Base-by-base conservation (phyloP, 805 yeast species). In the Candida koratica region DNA sequence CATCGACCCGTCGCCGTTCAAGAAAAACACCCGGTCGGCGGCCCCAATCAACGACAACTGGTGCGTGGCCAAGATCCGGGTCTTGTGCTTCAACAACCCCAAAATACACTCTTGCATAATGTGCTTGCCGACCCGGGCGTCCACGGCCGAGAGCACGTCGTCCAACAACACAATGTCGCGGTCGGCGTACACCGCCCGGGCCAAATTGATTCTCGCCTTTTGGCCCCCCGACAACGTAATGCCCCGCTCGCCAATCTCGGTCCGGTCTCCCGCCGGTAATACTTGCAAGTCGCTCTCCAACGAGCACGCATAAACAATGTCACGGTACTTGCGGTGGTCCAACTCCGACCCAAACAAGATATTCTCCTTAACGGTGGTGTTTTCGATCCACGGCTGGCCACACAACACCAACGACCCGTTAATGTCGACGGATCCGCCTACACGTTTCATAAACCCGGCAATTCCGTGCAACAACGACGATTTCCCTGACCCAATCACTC, bases 381-480 rank as follows among this genome's bases (percentile, higher is more conserved):
- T 61, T 42, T 60, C 65, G 23, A 61, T 56, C 67, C 67, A 61
- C 4, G 66, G 65, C 17, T 49, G 47, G n/a, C 61, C 63, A 48
- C 64, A 56, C 12, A 56, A 40, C 17, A 59, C 38, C 26, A 55
- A 36, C 1, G 58, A 48, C 4, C 64, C 64, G 37, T 56, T 51
- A 6, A 59, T 54, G 35, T 43, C 51, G 5, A 63, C 52, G 3
- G 44, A 8, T 10, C 71, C 71, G 1, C 35, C 15, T 5, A 50
- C 45, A 26, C 56, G 51, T 29, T 53, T 54, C 71, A 64, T 64
- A 38, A 56, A 55, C 0, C 71, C 69, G 5, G 67, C 46, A 24
- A 64, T 39, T 3, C 68, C 71, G 36, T 50, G 49, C 34, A 64
- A 52, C 23, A 64, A 49, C 2, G 71, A 64, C 2, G 67, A 45